phyloP scores from a whole-genome alignment of 176 grass and related monocot genomes.

The Hordeum marinum region DNA sequence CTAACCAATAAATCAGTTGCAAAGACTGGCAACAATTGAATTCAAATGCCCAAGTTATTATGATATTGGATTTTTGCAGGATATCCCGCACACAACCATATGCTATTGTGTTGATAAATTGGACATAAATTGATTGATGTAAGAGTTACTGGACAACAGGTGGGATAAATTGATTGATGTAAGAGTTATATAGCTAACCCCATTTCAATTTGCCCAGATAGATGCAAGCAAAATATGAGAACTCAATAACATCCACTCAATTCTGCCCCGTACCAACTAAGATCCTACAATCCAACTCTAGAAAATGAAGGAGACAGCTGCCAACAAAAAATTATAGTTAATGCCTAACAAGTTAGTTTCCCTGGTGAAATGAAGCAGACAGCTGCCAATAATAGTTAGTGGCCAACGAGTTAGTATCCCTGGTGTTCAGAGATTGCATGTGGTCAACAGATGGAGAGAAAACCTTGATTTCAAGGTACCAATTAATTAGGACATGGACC shows the following conservation, averaged over 20 bases:
- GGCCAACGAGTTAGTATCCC: no score
- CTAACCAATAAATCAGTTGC: neutral
- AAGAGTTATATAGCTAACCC: neutral
- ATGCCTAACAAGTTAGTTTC: no score
- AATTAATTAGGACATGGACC: no score
- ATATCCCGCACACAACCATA: no score
- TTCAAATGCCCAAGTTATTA: no score
- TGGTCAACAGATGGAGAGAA: neutral
- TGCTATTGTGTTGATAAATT: neutral
- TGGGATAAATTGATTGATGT: neutral
- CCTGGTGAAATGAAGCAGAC: no score
- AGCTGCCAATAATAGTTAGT: no score
- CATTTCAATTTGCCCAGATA: neutral
- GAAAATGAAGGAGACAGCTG: neutral
- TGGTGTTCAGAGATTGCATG: no score
- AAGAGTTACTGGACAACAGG: fast-evolving
- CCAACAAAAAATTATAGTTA: neutral
- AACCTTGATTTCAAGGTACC: neutral
- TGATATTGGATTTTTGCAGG: no score
- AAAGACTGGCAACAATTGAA: no score
- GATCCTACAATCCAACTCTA: neutral
- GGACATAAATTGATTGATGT: neutral
- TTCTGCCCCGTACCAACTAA: neutral
- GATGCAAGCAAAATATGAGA: neutral
- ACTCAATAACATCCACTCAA: neutral